Conservation (phyloP, 2,329 filamentous ascomycete species). For the Trichoderma koningiopsis region DNA sequence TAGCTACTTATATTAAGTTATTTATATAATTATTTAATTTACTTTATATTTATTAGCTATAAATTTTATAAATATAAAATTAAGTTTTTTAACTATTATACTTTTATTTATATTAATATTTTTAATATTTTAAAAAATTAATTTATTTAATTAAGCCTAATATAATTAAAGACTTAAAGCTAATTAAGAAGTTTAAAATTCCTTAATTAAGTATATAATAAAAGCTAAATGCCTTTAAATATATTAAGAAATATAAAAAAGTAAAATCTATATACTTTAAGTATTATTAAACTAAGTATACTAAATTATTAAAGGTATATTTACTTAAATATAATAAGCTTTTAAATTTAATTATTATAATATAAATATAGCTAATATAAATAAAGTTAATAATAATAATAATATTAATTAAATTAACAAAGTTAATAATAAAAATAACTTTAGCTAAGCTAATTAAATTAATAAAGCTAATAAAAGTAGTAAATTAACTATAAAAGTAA, state of each 20-base stretch:
- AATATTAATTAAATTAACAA: neutral
- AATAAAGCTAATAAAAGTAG: too few relatives aligned
- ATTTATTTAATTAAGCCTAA: neutral
- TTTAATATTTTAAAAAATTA: neutral
- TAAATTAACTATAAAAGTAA: too few relatives aligned
- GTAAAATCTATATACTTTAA: neutral
- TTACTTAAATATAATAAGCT: neutral
- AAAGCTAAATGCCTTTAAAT: neutral
- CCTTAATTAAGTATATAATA: neutral
- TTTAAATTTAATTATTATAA: neutral
- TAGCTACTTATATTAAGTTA: neutral
- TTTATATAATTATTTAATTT: neutral
- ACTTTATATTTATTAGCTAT: neutral
- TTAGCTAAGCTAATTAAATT: too few relatives aligned
- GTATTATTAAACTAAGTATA: neutral
- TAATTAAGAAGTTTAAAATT: neutral
- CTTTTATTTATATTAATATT: neutral
- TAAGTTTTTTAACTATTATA: neutral
- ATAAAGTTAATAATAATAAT: neutral
- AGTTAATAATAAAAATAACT: too few relatives aligned
- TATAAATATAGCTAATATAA: neutral
- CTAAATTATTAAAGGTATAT: neutral
- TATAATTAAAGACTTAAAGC: neutral
- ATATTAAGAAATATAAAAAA: neutral
- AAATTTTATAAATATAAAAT: neutral